phyloP scores from a whole-genome alignment of 495 filamentous ascomycete species.

The Cudoniella acicularis region DNA sequence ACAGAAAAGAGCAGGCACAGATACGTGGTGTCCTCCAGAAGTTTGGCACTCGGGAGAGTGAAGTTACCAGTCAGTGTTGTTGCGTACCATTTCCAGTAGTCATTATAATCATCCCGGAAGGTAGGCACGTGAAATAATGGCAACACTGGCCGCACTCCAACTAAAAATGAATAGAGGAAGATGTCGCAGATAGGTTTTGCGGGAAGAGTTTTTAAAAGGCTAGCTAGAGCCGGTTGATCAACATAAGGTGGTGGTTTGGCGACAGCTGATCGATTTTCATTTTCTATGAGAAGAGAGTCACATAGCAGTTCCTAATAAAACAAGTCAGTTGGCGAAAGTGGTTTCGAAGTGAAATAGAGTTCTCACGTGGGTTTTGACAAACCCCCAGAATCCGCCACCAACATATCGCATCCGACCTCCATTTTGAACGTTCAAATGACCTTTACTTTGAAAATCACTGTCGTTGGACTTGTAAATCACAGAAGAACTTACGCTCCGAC shows the following conservation, averaged over 20 bases:
- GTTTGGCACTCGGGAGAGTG: not conserved
- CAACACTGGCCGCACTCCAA: not conserved
- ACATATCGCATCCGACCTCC: not conserved
- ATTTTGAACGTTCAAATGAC: not conserved
- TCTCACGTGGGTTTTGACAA: not conserved
- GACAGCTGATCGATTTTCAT: not conserved
- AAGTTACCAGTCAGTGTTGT: not conserved
- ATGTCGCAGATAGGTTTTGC: not conserved
- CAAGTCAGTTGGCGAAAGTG: not conserved
- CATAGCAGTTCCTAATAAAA: not conserved
- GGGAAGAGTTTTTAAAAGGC: not conserved
- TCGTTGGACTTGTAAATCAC: not conserved
- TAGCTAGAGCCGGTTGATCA: not conserved
- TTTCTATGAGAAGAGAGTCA: not conserved
- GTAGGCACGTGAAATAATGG: not conserved
- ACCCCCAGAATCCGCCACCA: not conserved
- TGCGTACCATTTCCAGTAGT: not conserved
- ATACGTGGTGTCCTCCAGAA: not conserved
- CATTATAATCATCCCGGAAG: not conserved
- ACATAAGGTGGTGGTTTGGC: not conserved
- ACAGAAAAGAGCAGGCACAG: not conserved
- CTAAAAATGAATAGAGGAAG: not conserved
- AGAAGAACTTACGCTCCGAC: not conserved
- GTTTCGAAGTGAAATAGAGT: not conserved
- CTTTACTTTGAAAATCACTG: not conserved